These are phyloP conservation scores for Papiliotrema fonsecae DNA, from an alignment of 1,284 basidiomycete genomes.

Conservation along the genomic window DNA sequence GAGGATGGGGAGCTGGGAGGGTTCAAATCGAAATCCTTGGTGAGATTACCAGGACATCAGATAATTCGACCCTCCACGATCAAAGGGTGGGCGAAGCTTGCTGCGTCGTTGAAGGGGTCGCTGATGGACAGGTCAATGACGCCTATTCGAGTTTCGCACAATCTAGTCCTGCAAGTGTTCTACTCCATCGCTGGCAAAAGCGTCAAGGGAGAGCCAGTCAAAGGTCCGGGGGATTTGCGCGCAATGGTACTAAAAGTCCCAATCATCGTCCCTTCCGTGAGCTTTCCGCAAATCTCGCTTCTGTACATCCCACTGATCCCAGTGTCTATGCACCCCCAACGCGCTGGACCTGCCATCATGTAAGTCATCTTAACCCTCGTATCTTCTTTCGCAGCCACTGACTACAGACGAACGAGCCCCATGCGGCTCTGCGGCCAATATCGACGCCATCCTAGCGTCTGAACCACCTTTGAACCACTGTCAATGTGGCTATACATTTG, in stretches of 20 bases:
- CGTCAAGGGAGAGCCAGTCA: slow-evolving; percentile 19
- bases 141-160: slow-evolving; percentile 41
- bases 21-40: slow-evolving; percentile 33
- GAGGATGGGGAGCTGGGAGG: slow-evolving; percentile 13
- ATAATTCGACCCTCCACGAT: slow-evolving; percentile 44
- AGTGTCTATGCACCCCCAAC: slow-evolving; percentile 31
- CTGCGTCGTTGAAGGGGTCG: background rate
- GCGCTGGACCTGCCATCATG: slow-evolving; percentile 37
- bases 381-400: too few relatives aligned
- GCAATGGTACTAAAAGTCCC: slow-evolving; percentile 38
- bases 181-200: slow-evolving; percentile 40
- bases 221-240: slow-evolving; percentile 38
- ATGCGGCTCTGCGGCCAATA: too few relatives aligned
- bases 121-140: slow-evolving; percentile 35
- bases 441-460: slow-evolving; percentile 20
- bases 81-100: slow-evolving; percentile 31
- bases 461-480: slow-evolving; percentile 21
- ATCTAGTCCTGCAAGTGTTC: slow-evolving; percentile 41
- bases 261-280: slow-evolving; percentile 37
- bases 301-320: background rate
- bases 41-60: slow-evolving; percentile 42
- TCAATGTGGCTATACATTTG: slow-evolving; percentile 33
- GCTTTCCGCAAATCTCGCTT: slow-evolving; percentile 1
- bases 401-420: too few relatives aligned
- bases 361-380: slow-evolving; percentile 20